phyloP scores from a whole-genome alignment of 805 yeast genomes.

The Wickerhamiella shivajii region DNA sequence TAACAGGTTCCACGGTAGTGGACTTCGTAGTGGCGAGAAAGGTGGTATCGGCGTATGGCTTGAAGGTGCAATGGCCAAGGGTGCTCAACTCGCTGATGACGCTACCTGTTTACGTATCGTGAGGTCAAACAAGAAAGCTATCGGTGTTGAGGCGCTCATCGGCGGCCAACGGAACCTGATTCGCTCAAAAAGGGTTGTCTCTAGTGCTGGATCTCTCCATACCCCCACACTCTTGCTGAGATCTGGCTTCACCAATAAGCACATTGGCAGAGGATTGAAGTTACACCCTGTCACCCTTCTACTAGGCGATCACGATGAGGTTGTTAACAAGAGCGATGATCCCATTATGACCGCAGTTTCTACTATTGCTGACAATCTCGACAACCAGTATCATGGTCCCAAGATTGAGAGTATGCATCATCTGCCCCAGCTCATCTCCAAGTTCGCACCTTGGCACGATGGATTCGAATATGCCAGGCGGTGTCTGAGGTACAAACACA shows the following conservation, averaged over 20 bases:
- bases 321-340: slow-evolving; percentile 28
- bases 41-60: slow-evolving; percentile 41
- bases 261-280: slow-evolving; percentile 38
- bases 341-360: slow-evolving; percentile 38
- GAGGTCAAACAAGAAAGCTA: slow-evolving; percentile 32
- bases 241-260: slow-evolving; percentile 35
- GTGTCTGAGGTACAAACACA: slow-evolving; percentile 27
- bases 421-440: slow-evolving; percentile 29
- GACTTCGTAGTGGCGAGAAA: slow-evolving; percentile 37
- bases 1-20: slow-evolving; percentile 36
- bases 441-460: slow-evolving; percentile 31
- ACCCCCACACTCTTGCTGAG: slow-evolving; percentile 35
- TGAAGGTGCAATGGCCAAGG: slow-evolving; percentile 32
- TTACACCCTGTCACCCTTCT: slow-evolving; percentile 35
- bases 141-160: slow-evolving; percentile 31
- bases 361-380: slow-evolving; percentile 34
- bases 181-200: slow-evolving; percentile 32
- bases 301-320: slow-evolving; percentile 31
- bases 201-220: slow-evolving; percentile 34
- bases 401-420: slow-evolving; percentile 36
- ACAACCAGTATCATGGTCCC: slow-evolving; percentile 40
- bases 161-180: slow-evolving; percentile 19
- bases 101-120: slow-evolving; percentile 29
- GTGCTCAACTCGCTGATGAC: slow-evolving; percentile 34
- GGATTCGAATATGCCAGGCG: slow-evolving; percentile 26